Evolutionary conservation across 1,284 basidiomycete species (phyloP), one percentile per base, ranked within the genome.

Genomic region (Puccinia triticina): DNA sequence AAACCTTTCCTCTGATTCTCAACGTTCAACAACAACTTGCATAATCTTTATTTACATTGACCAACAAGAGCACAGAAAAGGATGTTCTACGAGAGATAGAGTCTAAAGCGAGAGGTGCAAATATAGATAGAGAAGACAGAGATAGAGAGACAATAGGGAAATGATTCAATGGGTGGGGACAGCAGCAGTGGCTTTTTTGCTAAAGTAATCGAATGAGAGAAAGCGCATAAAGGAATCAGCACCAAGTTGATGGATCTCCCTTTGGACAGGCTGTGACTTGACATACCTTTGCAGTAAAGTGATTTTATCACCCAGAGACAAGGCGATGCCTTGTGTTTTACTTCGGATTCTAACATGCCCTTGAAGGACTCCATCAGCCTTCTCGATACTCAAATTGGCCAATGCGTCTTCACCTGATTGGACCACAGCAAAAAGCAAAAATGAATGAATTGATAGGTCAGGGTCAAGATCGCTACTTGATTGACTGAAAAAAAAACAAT

Each of bases 371-470:
- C 94, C 94, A 79, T 95, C 93, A 59, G 93, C 92, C 86, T 93
- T 91, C 87, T 99, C 97, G 84, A 99, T 92, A 85, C 93, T 95
- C 84, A 98, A 88, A 87, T 99, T 99, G 64, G 97, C 96, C 50
- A 99, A 88, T 0, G 96, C 97, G 86, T 99, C 97, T 88, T 99
- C 97, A 48, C 80, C 80, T 82, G 43, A 29, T 61, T 26, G 26
- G 37, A 46, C 18, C 40, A 14, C 21, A 59, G 14, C 34, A 61
- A 50, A 69, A 10, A 18, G 16, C 53, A 16, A 43, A 46, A 34
- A 34, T 3, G 23, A 21, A 26, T 66, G n/a, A n/a, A n/a, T 37
- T 21, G 59, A 46, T 55, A 37, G 40, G 48, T 37, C 26, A 73
- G 34, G 37, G 21, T 50, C n/a, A 64, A 46, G 26, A 78, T 43